Conservation (phyloP, 176 grass and related monocot species). For the Paspalum notatum region DNA sequence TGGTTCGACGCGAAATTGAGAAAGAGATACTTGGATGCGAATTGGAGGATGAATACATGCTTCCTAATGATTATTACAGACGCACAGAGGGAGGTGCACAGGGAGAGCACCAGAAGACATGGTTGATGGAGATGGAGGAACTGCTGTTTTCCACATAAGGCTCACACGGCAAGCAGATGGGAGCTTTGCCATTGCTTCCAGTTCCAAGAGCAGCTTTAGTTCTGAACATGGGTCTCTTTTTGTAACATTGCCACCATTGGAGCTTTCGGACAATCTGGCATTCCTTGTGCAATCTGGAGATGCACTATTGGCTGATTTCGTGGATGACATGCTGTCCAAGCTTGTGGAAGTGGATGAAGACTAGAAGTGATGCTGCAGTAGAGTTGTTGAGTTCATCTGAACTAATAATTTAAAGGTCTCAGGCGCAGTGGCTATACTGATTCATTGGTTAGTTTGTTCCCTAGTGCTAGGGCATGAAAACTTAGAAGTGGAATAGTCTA, state of each 20-base stretch:
- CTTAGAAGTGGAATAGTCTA: not conserved
- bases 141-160: not conserved
- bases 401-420: not conserved
- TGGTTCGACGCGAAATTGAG: not conserved
- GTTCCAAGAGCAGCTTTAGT: not conserved
- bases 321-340: not conserved
- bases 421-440: not conserved
- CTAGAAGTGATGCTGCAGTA: not conserved
- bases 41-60: not conserved
- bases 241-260: not conserved
- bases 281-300: constrained; percentile 1
- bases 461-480: not conserved
- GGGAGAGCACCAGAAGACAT: not conserved
- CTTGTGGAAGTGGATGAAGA: not conserved
- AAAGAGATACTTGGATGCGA: not conserved
- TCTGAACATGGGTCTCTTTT: not conserved
- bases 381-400: not conserved
- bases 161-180: not conserved
- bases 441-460: not conserved
- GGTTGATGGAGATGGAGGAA: constrained; percentile 35
- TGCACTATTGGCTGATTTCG: constrained; percentile 3
- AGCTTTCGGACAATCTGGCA: not conserved
- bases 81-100: not conserved
- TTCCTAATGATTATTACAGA: not conserved
- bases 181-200: constrained; percentile 5